Evolutionary conservation across 345 rosid species (phyloP).

Genomic region (Punica granatum): DNA sequence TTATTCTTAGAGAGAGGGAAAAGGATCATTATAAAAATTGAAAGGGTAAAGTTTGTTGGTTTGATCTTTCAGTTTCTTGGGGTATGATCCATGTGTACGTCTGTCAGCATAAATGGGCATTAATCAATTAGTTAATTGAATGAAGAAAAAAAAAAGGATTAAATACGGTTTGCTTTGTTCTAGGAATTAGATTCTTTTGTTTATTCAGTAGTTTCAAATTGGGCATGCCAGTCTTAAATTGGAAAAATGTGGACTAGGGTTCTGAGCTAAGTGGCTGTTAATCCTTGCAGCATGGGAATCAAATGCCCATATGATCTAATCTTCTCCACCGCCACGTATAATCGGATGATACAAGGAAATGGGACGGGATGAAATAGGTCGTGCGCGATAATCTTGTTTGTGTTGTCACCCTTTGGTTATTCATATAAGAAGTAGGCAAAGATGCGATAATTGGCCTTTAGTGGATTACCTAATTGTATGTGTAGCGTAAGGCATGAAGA

Average conservation of each 20-base stretch:
- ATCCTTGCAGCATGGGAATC: background rate
- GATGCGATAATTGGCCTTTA: too few relatives aligned
- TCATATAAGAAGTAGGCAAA: too few relatives aligned
- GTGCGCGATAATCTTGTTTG: too few relatives aligned
- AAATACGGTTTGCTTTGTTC: background rate
- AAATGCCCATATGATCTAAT: background rate
- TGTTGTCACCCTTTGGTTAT: too few relatives aligned
- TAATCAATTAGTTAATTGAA: background rate
- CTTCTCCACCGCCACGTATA: too few relatives aligned
- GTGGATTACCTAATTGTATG: too few relatives aligned
- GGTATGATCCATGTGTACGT: background rate
- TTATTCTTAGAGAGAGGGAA: background rate
- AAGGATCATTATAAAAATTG: background rate
- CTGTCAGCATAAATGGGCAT: background rate
- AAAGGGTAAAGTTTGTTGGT: background rate
- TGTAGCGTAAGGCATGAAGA: too few relatives aligned
- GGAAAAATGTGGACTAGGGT: too few relatives aligned
- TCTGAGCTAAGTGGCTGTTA: background rate
- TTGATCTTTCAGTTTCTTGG: background rate
- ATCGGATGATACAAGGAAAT: too few relatives aligned
- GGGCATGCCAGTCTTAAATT: too few relatives aligned
- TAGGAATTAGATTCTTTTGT: background rate
- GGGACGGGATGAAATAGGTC: too few relatives aligned
- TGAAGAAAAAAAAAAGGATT: background rate
- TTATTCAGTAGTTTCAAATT: background rate